phyloP scores from a whole-genome alignment of 2,329 filamentous ascomycete species.

The Pseudonectria buxi region DNA sequence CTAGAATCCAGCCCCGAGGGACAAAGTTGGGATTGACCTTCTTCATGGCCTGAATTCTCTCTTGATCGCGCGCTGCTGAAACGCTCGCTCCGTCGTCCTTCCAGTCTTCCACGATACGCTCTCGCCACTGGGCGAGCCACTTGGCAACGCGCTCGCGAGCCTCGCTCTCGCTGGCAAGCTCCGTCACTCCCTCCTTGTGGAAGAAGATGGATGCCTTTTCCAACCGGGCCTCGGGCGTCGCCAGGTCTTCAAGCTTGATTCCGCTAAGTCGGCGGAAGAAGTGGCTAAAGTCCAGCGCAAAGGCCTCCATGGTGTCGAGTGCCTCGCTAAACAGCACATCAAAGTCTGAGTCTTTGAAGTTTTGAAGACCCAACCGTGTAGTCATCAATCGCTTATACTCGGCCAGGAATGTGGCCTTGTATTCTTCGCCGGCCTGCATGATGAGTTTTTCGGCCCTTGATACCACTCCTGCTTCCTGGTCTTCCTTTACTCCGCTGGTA shows the following conservation, averaged over 20 bases:
- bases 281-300: constrained; percentile 89
- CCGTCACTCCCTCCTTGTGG: constrained; percentile 63
- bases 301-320: constrained; percentile 71
- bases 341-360: constrained; percentile 66
- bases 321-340: constrained; percentile 72
- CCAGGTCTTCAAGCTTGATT: constrained; percentile 55
- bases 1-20: constrained; percentile 83
- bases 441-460: constrained; percentile 80
- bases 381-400: constrained; percentile 88
- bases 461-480: constrained; percentile 63
- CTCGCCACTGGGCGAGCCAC: constrained; percentile 78
- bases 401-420: constrained; percentile 75
- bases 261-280: constrained; percentile 77
- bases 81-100: constrained; percentile 37
- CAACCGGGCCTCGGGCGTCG: constrained; percentile 56
- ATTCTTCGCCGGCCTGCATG: constrained; percentile 74
- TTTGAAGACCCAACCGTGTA: constrained; percentile 67
- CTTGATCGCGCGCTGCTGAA: constrained; percentile 43
- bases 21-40: constrained; percentile 88
- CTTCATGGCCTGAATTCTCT: constrained; percentile 70
- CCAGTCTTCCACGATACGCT: constrained; percentile 71
- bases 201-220: constrained; percentile 69
- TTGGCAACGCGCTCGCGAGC: constrained; percentile 60
- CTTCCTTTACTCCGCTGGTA: constrained; percentile 58
- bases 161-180: constrained; percentile 52